Conservation (phyloP, 2,329 filamentous ascomycete species). For the Xylaria sp. region DNA sequence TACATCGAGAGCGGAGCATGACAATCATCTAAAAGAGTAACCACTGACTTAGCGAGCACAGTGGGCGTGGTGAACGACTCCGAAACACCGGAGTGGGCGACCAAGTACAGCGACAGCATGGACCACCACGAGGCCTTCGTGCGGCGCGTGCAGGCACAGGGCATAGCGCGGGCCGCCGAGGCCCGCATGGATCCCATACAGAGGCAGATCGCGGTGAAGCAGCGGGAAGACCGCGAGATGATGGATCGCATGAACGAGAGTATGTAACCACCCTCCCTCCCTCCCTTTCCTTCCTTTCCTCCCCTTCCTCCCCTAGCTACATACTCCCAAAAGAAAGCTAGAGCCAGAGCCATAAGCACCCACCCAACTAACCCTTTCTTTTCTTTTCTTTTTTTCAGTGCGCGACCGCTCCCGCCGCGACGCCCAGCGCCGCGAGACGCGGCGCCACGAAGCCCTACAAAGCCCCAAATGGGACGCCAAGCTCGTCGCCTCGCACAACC, state of each 20-base stretch:
- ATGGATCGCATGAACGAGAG: conserved; percentile 60
- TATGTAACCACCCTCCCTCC: conserved; percentile 46
- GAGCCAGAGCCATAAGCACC: neutral
- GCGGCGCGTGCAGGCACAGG: conserved; percentile 55
- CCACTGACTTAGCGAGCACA: no score
- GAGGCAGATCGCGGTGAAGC: conserved; percentile 54
- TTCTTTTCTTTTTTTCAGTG: conserved; percentile 49
- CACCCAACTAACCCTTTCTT: neutral
- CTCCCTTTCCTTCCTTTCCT: no score
- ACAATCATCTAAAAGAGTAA: no score
- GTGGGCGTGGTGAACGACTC: conserved; percentile 61
- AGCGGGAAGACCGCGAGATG: conserved; percentile 56
- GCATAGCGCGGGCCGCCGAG: conserved; percentile 57
- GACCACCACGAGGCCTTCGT: conserved; percentile 52
- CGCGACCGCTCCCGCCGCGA: conserved; percentile 55
- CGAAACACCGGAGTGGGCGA: conserved; percentile 67
- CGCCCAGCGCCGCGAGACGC: conserved; percentile 58
- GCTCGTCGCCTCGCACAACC: conserved; percentile 57
- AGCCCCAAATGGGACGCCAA: conserved; percentile 64
- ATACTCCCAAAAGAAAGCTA: neutral
- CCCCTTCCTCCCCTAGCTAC: no score
- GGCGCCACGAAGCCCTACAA: conserved; percentile 62
- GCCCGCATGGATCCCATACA: conserved; percentile 56
- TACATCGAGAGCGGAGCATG: no score
- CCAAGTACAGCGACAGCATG: conserved; percentile 53